Conservation (phyloP, 2,329 filamentous ascomycete genomes). For the Sporothrix brunneoviolacea region DNA sequence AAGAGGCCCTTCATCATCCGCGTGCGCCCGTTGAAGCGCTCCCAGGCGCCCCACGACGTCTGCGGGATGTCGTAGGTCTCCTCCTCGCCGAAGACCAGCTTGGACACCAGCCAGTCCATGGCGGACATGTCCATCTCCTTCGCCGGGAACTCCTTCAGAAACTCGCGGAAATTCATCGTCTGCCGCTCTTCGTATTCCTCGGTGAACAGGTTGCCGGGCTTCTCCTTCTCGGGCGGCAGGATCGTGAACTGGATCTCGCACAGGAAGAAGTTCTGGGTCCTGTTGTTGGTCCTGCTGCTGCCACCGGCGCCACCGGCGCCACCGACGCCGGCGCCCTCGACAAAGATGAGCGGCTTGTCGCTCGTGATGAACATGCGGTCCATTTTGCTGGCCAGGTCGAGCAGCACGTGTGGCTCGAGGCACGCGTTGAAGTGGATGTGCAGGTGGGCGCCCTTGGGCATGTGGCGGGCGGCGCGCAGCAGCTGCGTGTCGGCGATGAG, state of each 20-base stretch:
- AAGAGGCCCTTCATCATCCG: slow-evolving; percentile 67
- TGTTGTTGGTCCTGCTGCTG: no score
- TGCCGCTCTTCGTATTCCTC: slow-evolving; percentile 35
- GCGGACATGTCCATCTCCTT: slow-evolving; percentile 24
- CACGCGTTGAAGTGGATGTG: slow-evolving; percentile 78
- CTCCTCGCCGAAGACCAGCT: slow-evolving; percentile 55
- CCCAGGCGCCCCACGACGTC: slow-evolving; percentile 47
- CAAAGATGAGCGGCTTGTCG: slow-evolving; percentile 40
- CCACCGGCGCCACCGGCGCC: not conserved
- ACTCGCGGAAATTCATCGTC: slow-evolving; percentile 38
- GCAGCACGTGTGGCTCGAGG: slow-evolving; percentile 52
- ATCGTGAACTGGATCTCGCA: slow-evolving; percentile 61
- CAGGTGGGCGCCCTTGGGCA: slow-evolving; percentile 67
- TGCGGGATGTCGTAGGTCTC: slow-evolving; percentile 50
- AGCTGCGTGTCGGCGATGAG: slow-evolving; percentile 51
- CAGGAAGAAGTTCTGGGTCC: slow-evolving; percentile 35
- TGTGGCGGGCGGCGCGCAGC: slow-evolving; percentile 46
- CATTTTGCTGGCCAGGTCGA: slow-evolving; percentile 49
- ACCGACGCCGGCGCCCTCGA: slow-evolving; percentile 24
- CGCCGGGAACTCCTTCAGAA: slow-evolving; percentile 31
- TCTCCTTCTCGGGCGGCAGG: slow-evolving; percentile 28
- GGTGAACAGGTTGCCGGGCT: slow-evolving; percentile 41
- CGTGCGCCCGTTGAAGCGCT: slow-evolving; percentile 61
- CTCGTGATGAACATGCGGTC: slow-evolving; percentile 65
- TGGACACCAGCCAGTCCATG: slow-evolving; percentile 51